phyloP scores from a whole-genome alignment of 2,329 filamentous ascomycete species.

The Penicillium sp. region DNA sequence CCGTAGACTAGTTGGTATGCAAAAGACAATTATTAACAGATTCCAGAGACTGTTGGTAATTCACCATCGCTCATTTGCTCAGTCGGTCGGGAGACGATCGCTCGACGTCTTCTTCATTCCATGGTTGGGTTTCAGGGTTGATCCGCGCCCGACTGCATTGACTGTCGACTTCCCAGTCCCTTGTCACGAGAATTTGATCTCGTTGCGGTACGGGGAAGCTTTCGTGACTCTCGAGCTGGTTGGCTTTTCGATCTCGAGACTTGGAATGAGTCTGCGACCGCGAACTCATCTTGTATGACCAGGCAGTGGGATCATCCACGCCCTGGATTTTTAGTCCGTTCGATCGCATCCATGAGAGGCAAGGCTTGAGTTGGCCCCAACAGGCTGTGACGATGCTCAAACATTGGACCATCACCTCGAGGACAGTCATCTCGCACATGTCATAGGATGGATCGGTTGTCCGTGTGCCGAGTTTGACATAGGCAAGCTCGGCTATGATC shows the following conservation, averaged over 20 bases:
- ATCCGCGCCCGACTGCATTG: constrained; percentile 11
- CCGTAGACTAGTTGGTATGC: too few species aligned
- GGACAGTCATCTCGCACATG: constrained; percentile 18
- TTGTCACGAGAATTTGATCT: constrained; percentile 9
- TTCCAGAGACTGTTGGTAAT: too few species aligned
- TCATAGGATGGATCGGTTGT: constrained; percentile 15
- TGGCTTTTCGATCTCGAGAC: too few species aligned
- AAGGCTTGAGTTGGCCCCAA: constrained; percentile 20
- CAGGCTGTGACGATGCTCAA: constrained; percentile 24
- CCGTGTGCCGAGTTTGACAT: constrained; percentile 1
- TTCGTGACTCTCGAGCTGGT: too few species aligned
- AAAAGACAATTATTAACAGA: too few species aligned
- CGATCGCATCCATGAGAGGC: constrained; percentile 14
- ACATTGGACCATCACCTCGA: constrained; percentile 17
- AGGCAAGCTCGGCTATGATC: neutral
- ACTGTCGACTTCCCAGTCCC: constrained; percentile 12
- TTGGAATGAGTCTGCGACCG: too few species aligned
- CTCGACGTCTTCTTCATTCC: neutral
- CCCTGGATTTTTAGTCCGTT: neutral
- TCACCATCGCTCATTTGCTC: too few species aligned
- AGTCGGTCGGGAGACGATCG: too few species aligned
- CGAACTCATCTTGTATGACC: too few species aligned
- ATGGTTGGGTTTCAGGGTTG: constrained; percentile 1
- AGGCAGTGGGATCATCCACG: too few species aligned
- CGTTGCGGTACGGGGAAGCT: neutral